Conservation (phyloP, 2,329 filamentous ascomycete genomes). For the Lasiodiplodia hormozganensis region DNA sequence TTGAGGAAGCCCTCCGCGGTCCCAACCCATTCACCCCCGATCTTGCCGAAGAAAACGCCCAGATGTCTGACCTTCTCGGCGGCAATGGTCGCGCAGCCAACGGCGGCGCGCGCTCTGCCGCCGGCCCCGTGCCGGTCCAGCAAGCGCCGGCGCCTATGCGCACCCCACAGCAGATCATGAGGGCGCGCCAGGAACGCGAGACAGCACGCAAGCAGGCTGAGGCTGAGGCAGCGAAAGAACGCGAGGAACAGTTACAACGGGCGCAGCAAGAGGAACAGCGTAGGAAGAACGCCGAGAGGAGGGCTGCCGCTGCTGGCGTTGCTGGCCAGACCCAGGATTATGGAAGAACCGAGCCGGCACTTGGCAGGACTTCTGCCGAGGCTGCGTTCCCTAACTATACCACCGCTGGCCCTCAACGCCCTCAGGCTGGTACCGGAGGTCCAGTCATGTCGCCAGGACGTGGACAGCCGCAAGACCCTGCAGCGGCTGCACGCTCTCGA, state of each 20-base stretch:
- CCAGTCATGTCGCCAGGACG: slow-evolving; percentile 22
- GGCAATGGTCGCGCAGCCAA: slow-evolving; percentile 64
- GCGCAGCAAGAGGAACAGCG: slow-evolving; percentile 61
- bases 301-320: slow-evolving; percentile 62
- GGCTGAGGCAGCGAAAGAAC: slow-evolving; percentile 63
- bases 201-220: slow-evolving; percentile 69
- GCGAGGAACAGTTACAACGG: slow-evolving; percentile 56
- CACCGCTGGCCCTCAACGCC: slow-evolving; percentile 13
- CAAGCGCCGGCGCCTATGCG: slow-evolving; percentile 67
- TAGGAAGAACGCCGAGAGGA: slow-evolving; percentile 64
- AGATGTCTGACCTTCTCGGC: slow-evolving; percentile 85
- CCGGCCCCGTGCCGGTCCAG: slow-evolving; percentile 61
- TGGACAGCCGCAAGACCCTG: slow-evolving; percentile 14
- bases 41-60: slow-evolving; percentile 83
- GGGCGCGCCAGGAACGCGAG: slow-evolving; percentile 80
- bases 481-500: slow-evolving; percentile 18
- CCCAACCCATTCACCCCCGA: slow-evolving; percentile 86
- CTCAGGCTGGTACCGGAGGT: slow-evolving; percentile 9
- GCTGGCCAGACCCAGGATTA: slow-evolving; percentile 43
- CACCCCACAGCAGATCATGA: slow-evolving; percentile 91
- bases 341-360: slow-evolving; percentile 19
- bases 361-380: slow-evolving; percentile 19
- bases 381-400: slow-evolving; percentile 11
- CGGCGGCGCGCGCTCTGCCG: slow-evolving; percentile 61
- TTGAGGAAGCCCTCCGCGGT: slow-evolving; percentile 87